A percentile compares a stretch with the other conserved stretches of the same genome.
Evolutionary conservation across 352 stramenopile species (phyloP).

Genomic region (Thraustotheca clavata): DNA sequence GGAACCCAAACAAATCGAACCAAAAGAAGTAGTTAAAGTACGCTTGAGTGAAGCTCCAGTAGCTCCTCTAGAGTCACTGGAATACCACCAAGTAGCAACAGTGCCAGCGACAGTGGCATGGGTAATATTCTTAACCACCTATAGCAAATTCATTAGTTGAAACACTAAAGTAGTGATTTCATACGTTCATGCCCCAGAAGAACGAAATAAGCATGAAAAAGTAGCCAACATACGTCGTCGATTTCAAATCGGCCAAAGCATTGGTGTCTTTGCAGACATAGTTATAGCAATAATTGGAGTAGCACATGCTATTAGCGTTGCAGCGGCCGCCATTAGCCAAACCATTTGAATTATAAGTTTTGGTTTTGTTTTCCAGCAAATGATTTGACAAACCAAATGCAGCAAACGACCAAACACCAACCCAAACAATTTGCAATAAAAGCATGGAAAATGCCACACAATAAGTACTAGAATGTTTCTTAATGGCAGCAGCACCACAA

Average conservation of each 20-base stretch:
- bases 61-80: slow-evolving; percentile 69
- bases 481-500: slow-evolving; percentile 81
- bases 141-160: neutral
- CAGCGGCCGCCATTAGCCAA: slow-evolving; percentile 24
- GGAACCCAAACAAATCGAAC: slow-evolving; percentile 93
- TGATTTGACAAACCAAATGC: slow-evolving; percentile 83
- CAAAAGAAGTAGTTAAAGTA: slow-evolving; percentile 87
- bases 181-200: slow-evolving; percentile 85
- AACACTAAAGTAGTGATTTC: neutral
- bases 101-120: slow-evolving; percentile 89
- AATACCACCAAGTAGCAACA: slow-evolving; percentile 95
- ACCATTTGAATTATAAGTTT: neutral
- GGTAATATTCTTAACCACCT: slow-evolving; percentile 89
- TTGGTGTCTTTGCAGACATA: slow-evolving; percentile 13
- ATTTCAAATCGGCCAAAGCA: slow-evolving; percentile 18
- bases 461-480: slow-evolving; percentile 85
- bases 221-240: slow-evolving; percentile 32
- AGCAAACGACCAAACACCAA: slow-evolving; percentile 80
- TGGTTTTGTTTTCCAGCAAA: slow-evolving; percentile 33
- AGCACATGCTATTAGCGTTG: slow-evolving; percentile 28
- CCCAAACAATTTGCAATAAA: slow-evolving; percentile 86
- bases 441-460: slow-evolving; percentile 79
- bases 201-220: slow-evolving; percentile 90
- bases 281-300: slow-evolving; percentile 32
- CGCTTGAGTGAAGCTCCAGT: slow-evolving; percentile 78